A percentile compares a stretch with the other conserved stretches of the same genome.
Conservation (phyloP, 208 protist species). For the Angomonas ambiguus region DNA sequence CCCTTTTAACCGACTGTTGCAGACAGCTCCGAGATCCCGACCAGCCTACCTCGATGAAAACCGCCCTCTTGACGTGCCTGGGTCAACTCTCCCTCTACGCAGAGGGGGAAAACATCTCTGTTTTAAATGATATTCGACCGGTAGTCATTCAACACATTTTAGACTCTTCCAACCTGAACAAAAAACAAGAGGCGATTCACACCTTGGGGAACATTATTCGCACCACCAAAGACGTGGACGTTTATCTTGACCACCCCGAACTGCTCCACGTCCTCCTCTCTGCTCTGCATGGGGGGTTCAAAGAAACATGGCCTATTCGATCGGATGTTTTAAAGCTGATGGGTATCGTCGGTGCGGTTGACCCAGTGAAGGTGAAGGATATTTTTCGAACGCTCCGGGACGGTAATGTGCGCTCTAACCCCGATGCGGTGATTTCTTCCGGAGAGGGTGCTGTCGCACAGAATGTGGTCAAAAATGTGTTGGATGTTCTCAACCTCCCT, state of each 20-base stretch:
- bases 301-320: slow-evolving; percentile 85
- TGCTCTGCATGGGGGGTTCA: slow-evolving; percentile 80
- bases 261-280: slow-evolving; percentile 78
- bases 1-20: slow-evolving; percentile 69
- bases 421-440: slow-evolving; percentile 15
- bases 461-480: slow-evolving; percentile 62
- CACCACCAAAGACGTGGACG: slow-evolving; percentile 78
- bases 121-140: slow-evolving; percentile 55
- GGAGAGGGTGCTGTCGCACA: slow-evolving; percentile 68
- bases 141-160: slow-evolving; percentile 78
- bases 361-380: slow-evolving; percentile 78
- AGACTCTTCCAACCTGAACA: slow-evolving; percentile 72
- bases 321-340: slow-evolving; percentile 86
- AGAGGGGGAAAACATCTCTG: slow-evolving; percentile 67
- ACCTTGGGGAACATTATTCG: slow-evolving; percentile 83
- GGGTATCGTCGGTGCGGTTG: slow-evolving; percentile 86
- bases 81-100: slow-evolving; percentile 81
- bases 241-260: slow-evolving; percentile 73
- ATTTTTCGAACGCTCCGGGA: slow-evolving; percentile 58
- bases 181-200: slow-evolving; percentile 84
- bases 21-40: slow-evolving; percentile 45
- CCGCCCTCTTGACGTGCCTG: slow-evolving; percentile 73
- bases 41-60: slow-evolving; percentile 48
- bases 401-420: slow-evolving; percentile 16
- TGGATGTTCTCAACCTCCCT: slow-evolving; percentile 77